Conservation (phyloP, 1,284 basidiomycete genomes). For the Schizopora paradoxa region DNA sequence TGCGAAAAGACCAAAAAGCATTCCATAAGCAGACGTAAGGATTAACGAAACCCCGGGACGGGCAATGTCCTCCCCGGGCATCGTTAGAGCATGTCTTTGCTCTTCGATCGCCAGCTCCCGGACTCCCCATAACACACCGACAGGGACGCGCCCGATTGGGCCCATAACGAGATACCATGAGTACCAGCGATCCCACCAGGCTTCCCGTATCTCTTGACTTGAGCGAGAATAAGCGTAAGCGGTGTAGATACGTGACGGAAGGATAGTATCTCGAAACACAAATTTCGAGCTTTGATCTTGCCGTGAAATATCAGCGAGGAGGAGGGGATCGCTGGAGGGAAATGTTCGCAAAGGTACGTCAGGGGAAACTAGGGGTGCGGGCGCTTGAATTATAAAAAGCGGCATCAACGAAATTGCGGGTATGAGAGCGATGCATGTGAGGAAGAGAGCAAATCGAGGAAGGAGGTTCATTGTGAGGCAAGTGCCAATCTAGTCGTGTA, state of each 20-base stretch:
- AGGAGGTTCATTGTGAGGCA: slow-evolving; percentile 40
- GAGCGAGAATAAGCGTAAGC: slow-evolving; percentile 33
- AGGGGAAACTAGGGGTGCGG: too few relatives aligned
- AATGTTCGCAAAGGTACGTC: too few relatives aligned
- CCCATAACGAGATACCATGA: slow-evolving; percentile 48
- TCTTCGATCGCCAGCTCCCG: slow-evolving; percentile 24
- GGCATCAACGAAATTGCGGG: slow-evolving; percentile 34
- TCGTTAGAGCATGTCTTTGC: slow-evolving; percentile 8
- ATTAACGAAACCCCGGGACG: slow-evolving; percentile 36
- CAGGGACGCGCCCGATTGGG: slow-evolving; percentile 41
- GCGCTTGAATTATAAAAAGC: slow-evolving; percentile 29
- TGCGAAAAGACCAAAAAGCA: slow-evolving; percentile 35
- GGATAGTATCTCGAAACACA: slow-evolving; percentile 31
- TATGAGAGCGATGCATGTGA: slow-evolving; percentile 39
- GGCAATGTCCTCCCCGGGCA: slow-evolving; percentile 29
- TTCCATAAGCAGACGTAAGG: slow-evolving; percentile 25
- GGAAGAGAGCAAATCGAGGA: too few relatives aligned
- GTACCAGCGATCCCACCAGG: slow-evolving; percentile 46
- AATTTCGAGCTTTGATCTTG: too few relatives aligned
- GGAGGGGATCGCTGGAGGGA: too few relatives aligned
- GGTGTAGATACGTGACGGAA: slow-evolving; percentile 29
- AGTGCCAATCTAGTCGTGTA: slow-evolving; percentile 38
- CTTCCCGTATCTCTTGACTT: slow-evolving; percentile 30
- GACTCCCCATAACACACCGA: slow-evolving; percentile 40
- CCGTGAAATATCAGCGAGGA: too few relatives aligned